Evolutionary conservation across 352 stramenopile genomes (phyloP).

Genomic region (Phytophthora colocasiae): DNA sequence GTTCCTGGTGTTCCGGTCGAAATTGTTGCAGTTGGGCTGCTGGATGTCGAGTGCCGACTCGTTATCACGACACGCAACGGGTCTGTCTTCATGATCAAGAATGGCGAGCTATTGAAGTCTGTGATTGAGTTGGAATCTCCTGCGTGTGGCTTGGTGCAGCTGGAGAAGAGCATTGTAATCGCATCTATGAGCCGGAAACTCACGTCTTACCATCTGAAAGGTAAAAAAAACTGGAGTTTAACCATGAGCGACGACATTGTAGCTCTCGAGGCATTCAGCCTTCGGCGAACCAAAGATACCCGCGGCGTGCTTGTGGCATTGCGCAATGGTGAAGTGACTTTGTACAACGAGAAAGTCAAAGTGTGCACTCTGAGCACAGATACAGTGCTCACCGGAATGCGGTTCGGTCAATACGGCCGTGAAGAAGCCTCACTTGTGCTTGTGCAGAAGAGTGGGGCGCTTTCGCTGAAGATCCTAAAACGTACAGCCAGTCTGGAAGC

Average conservation of each 20-base stretch:
- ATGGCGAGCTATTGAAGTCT: slow-evolving; percentile 85
- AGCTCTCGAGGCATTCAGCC: slow-evolving; percentile 77
- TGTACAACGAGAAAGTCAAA: slow-evolving; percentile 92
- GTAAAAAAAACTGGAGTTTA: slow-evolving; percentile 92
- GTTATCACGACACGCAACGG: slow-evolving; percentile 88
- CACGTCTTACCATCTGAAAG: slow-evolving; percentile 90
- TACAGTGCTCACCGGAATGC: slow-evolving; percentile 72
- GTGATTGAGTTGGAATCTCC: slow-evolving; percentile 90
- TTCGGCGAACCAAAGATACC: slow-evolving; percentile 78
- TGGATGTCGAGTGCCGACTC: slow-evolving; percentile 89
- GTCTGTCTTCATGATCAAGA: slow-evolving; percentile 92
- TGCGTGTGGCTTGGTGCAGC: slow-evolving; percentile 73
- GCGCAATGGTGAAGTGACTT: slow-evolving; percentile 81
- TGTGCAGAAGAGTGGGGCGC: slow-evolving; percentile 77
- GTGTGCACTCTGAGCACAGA: slow-evolving; percentile 79
- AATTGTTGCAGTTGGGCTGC: slow-evolving; percentile 70
- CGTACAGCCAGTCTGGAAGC: slow-evolving; percentile 83
- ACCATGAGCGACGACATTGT: slow-evolving; percentile 87
- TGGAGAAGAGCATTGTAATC: slow-evolving; percentile 89
- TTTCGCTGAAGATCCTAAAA: slow-evolving; percentile 91
- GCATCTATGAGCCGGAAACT: slow-evolving; percentile 90
- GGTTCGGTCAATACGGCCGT: slow-evolving; percentile 88
- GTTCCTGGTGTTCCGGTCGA: slow-evolving; percentile 79
- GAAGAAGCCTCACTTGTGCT: slow-evolving; percentile 89
- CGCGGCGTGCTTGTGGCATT: slow-evolving; percentile 86